Evolutionary conservation across 129 eudicot species (phyloP).

Genomic region (Glebionis coronaria): DNA sequence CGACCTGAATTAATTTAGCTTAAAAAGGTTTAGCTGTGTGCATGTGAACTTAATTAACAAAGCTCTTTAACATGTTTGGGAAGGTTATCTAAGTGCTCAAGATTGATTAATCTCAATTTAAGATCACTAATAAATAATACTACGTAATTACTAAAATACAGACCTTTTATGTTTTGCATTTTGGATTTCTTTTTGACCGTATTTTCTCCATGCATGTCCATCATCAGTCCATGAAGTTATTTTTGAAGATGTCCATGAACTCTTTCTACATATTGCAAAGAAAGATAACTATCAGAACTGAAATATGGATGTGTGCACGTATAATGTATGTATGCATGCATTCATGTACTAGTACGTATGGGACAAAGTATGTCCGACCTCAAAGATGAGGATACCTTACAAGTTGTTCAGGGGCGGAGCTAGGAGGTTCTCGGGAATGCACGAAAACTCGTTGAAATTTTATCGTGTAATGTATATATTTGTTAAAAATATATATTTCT

Average conservation of each 20-base stretch:
- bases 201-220: conserved; percentile 71
- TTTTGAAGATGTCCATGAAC: conserved; percentile 31
- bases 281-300: background rate
- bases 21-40: background rate
- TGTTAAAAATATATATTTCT: too few relatives aligned
- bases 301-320: background rate
- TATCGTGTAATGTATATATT: too few relatives aligned
- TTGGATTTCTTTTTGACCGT: conserved; percentile 61
- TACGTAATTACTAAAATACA: too few relatives aligned
- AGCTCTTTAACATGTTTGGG: background rate
- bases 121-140: too few relatives aligned
- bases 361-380: background rate
- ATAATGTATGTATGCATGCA: background rate
- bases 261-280: conserved; percentile 36
- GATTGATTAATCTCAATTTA: too few relatives aligned
- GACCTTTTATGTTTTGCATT: conserved; percentile 51
- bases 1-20: background rate
- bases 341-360: background rate
- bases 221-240: conserved; percentile 39
- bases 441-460: too few relatives aligned
- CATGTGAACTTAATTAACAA: background rate
- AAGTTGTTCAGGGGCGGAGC: too few relatives aligned
- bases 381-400: background rate
- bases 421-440: too few relatives aligned
- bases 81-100: background rate